A percentile compares a stretch with the other conserved stretches of the same genome.
phyloP scores from a whole-genome alignment of 2,329 filamentous ascomycete genomes.

The Helminthosporium solani region DNA sequence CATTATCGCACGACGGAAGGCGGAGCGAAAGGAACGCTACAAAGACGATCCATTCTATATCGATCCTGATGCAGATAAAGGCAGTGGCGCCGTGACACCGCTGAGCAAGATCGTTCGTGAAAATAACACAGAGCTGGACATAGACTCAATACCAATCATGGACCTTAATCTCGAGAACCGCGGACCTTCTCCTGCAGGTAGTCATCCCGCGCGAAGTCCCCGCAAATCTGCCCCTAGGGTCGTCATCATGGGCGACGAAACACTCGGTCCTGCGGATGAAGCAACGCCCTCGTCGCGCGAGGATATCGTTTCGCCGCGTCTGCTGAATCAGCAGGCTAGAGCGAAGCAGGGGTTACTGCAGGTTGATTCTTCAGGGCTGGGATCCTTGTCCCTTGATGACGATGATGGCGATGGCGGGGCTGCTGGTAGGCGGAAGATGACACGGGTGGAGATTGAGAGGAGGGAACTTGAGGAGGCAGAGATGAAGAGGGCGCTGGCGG shows the following conservation, averaged over 20 bases:
- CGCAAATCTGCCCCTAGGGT: conserved; percentile 39
- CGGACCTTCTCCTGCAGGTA: conserved; percentile 18
- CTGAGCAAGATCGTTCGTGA: conserved; percentile 70
- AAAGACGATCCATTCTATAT: conserved; percentile 98
- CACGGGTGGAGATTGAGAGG: conserved; percentile 60
- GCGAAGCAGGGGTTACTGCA: conserved; percentile 70
- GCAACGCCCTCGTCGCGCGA: conserved; percentile 25
- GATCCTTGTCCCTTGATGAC: conserved; percentile 68
- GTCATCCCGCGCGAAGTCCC: conserved; percentile 28
- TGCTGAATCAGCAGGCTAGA: conserved; percentile 17
- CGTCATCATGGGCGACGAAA: conserved; percentile 52
- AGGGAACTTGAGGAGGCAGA: conserved; percentile 78
- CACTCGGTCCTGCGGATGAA: conserved; percentile 41
- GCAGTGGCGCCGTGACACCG: conserved; percentile 68
- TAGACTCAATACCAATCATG: conserved; percentile 96
- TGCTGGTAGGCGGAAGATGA: conserved; percentile 20
- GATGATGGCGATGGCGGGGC: conserved; percentile 26
- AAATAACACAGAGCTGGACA: conserved; percentile 74
- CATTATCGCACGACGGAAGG: conserved; percentile 70
- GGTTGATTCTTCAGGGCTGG: conserved; percentile 83
- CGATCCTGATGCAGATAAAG: conserved; percentile 48
- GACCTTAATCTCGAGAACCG: conserved; percentile 70
- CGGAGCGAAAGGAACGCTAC: conserved; percentile 77
- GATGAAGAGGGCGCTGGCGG: conserved; percentile 83
- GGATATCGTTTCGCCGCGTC: conserved; percentile 30